These are phyloP conservation scores for Pulveroboletus sp. DNA, from an alignment of 768 basidiomycete genomes.

Conservation along the genomic window DNA sequence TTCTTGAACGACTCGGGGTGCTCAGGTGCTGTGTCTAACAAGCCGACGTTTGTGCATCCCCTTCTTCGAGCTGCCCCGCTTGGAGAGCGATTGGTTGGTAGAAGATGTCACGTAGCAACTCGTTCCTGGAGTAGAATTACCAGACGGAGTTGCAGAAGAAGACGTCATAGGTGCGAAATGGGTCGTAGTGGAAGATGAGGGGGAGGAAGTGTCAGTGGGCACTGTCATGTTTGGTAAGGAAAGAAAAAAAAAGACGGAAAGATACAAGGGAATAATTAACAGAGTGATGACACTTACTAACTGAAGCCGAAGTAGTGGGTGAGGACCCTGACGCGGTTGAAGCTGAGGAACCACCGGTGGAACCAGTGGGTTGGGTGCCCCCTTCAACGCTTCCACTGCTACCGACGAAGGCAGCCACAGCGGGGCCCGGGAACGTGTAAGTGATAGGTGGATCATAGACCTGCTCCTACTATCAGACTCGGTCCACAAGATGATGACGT, in stretches of 20 bases:
- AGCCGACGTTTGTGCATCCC: conserved; percentile 25
- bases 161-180: neutral
- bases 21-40: conserved; percentile 12
- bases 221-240: conserved; percentile 24
- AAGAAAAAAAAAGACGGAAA: neutral
- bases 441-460: conserved; percentile 30
- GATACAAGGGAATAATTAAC: neutral
- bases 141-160: conserved; percentile 8
- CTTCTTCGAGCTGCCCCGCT: conserved; percentile 15
- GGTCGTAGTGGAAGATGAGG: conserved; percentile 4
- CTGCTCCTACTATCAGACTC: conserved; percentile 7
- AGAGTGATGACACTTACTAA: conserved; percentile 18
- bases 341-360: conserved; percentile 15
- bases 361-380: conserved; percentile 22
- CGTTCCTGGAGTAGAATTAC: conserved; percentile 5
- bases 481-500: neutral
- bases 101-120: conserved; percentile 22
- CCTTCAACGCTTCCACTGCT: conserved; percentile 9
- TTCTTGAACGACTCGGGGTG: neutral
- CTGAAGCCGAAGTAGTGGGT: conserved; percentile 13
- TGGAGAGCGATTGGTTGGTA: conserved; percentile 7
- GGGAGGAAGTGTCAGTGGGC: conserved; percentile 21
- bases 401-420: conserved; percentile 41
- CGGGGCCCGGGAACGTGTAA: conserved; percentile 55
- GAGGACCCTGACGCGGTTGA: conserved; percentile 10